These are phyloP conservation scores for Phyllosticta paracitricarpa DNA, from an alignment of 2,329 filamentous ascomycete species.

Conservation along the genomic window DNA sequence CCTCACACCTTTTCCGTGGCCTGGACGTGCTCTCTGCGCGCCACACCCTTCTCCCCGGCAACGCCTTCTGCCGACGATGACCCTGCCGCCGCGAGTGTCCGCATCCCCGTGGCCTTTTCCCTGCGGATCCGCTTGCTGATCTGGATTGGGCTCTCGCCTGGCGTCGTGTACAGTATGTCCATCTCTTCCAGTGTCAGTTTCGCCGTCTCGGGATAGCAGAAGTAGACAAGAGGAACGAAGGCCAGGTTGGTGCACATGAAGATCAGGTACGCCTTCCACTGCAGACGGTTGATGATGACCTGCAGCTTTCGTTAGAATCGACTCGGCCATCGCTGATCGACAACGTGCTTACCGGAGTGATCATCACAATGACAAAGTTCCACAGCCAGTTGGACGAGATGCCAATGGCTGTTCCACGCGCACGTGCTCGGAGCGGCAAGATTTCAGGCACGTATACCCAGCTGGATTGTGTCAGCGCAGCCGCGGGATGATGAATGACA, in stretches of 20 bases:
- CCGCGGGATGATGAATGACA: constrained; percentile 19
- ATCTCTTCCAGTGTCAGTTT: constrained; percentile 28
- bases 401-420: constrained; percentile 27
- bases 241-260: constrained; percentile 9
- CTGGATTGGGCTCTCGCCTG: constrained; percentile 7
- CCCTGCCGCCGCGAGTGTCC: background rate
- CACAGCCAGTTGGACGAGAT: constrained; percentile 30
- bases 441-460: constrained; percentile 32
- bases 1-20: background rate
- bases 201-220: constrained; percentile 27
- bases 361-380: constrained; percentile 9
- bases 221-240: constrained; percentile 16
- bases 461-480: no score
- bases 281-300: constrained; percentile 9
- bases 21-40: background rate
- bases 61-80: background rate
- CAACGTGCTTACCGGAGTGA: constrained; percentile 13
- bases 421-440: constrained; percentile 18
- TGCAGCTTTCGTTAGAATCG: constrained; percentile 11
- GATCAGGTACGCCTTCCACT: constrained; percentile 10
- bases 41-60: constrained; percentile 1
- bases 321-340: constrained; percentile 33
- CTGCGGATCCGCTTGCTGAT: constrained; percentile 7
- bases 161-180: constrained; percentile 20
- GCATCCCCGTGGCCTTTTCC: constrained; percentile 5